Percentiles rank a stretch among this genome's conserved stretches.
Evolutionary conservation across 306 rosid species (phyloP).

Genomic region (Vicia sativa): DNA sequence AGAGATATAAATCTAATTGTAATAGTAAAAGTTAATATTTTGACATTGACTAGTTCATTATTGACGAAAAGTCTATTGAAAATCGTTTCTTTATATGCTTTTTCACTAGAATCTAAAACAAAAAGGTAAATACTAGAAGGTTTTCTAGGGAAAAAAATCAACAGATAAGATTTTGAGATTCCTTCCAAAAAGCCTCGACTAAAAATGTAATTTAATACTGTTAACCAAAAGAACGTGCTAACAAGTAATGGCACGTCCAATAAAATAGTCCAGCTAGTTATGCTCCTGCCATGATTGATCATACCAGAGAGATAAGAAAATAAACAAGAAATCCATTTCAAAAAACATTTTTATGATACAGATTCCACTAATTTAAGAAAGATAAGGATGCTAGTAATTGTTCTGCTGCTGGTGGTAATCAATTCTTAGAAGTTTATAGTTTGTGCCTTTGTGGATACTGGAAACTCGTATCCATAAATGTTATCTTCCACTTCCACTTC

Average conservation of each 20-base stretch:
- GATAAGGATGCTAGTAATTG: conserved; percentile 42
- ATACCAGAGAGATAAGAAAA: conserved; percentile 24
- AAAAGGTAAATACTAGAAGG: conserved; percentile 40
- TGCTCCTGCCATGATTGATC: conserved; percentile 23
- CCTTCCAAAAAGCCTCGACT: conserved; percentile 47
- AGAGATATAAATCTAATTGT: no score
- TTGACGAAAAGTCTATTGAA: neutral
- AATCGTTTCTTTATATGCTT: neutral
- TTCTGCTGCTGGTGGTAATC: conserved; percentile 49
- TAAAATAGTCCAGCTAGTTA: conserved; percentile 38
- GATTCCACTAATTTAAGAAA: conserved; percentile 70
- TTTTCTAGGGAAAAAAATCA: conserved; percentile 57
- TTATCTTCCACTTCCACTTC: neutral
- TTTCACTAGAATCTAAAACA: neutral
- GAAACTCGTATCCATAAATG: no score
- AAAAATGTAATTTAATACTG: conserved; percentile 37
- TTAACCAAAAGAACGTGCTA: conserved; percentile 36
- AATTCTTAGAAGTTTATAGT: conserved; percentile 65
- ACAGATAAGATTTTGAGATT: conserved; percentile 42
- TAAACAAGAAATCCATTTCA: conserved; percentile 30
- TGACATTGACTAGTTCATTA: no score
- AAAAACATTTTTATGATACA: conserved; percentile 44
- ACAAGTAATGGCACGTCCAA: neutral
- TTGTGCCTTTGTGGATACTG: no score
- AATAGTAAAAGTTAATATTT: no score